A percentile compares a stretch with the other conserved stretches of the same genome.
These are phyloP conservation scores for Rhodosporidiobolus sp. DNA, from an alignment of 768 basidiomycete species.

Conservation along the genomic window DNA sequence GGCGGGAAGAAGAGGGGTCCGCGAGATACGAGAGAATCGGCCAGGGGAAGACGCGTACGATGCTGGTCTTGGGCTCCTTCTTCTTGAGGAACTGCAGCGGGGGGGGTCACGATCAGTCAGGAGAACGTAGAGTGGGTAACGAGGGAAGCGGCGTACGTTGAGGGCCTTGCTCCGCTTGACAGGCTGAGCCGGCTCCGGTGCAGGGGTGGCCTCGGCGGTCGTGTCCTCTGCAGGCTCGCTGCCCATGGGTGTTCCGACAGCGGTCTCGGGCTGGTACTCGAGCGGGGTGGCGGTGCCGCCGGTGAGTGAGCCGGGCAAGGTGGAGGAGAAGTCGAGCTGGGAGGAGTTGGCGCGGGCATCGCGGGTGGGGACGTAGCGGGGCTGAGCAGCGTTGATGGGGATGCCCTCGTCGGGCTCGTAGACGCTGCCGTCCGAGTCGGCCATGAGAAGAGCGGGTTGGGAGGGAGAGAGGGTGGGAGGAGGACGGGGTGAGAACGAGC, in stretches of 20 bases:
- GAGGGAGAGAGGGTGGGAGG: no score
- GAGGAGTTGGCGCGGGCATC: neutral
- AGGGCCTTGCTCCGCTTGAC: conserved; percentile 15
- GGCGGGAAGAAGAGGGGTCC: conserved; percentile 3
- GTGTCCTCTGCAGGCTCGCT: neutral
- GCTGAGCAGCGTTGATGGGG: neutral
- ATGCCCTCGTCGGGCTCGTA: conserved; percentile 5
- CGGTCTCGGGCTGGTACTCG: conserved; percentile 4
- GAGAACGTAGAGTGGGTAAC: conserved; percentile 47
- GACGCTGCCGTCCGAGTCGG: neutral
- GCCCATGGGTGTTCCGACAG: conserved; percentile 7
- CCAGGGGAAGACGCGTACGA: neutral
- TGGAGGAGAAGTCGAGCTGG: neutral
- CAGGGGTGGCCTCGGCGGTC: conserved; percentile 14
- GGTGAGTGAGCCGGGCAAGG: neutral
- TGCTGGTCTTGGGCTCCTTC: conserved; percentile 45
- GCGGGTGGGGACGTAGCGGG: neutral
- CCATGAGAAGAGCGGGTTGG: no score
- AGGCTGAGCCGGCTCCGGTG: conserved; percentile 2
- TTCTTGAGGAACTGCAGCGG: conserved; percentile 46
- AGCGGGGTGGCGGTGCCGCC: neutral
- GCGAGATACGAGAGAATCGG: neutral
- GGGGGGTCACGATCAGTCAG: no score
- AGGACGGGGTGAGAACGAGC: no score
- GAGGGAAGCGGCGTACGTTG: conserved; percentile 9